Conservation (phyloP, 2,329 filamentous ascomycete species). For the Venturia effusa region DNA sequence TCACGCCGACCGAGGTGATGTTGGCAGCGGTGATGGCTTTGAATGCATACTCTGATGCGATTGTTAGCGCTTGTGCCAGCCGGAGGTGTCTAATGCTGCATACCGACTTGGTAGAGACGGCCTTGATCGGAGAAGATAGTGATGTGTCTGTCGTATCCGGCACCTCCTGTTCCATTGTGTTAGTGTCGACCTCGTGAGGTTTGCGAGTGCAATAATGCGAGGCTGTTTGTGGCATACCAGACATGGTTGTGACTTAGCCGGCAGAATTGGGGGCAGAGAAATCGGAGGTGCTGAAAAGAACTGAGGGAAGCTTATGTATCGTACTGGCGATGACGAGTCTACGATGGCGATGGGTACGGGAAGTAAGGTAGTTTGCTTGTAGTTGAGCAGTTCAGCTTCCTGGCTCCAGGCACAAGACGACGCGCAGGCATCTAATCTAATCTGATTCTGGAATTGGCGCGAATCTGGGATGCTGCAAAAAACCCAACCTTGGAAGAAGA, state of each 20-base stretch:
- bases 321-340: background rate
- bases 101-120: slow-evolving; percentile 98
- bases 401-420: background rate
- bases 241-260: background rate
- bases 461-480: background rate
- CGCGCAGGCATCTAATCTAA: background rate
- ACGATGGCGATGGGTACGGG: background rate
- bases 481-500: background rate
- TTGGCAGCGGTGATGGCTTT: slow-evolving; percentile 99
- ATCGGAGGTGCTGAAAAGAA: background rate
- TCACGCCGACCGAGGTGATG: slow-evolving; percentile 93
- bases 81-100: slow-evolving; percentile 28
- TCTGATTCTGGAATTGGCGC: background rate
- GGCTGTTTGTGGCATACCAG: slow-evolving; percentile 2
- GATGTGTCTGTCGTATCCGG: slow-evolving; percentile 96
- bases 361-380: too few relatives aligned
- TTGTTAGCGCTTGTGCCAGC: slow-evolving; percentile 2
- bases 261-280: background rate
- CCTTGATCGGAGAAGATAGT: slow-evolving; percentile 99
- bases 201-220: background rate
- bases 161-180: slow-evolving; percentile 19
- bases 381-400: background rate
- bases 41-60: slow-evolving; percentile 90
- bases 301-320: background rate
- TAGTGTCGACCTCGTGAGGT: background rate